phyloP scores from a whole-genome alignment of 495 filamentous ascomycete genomes.

The Daldinia decipiens region DNA sequence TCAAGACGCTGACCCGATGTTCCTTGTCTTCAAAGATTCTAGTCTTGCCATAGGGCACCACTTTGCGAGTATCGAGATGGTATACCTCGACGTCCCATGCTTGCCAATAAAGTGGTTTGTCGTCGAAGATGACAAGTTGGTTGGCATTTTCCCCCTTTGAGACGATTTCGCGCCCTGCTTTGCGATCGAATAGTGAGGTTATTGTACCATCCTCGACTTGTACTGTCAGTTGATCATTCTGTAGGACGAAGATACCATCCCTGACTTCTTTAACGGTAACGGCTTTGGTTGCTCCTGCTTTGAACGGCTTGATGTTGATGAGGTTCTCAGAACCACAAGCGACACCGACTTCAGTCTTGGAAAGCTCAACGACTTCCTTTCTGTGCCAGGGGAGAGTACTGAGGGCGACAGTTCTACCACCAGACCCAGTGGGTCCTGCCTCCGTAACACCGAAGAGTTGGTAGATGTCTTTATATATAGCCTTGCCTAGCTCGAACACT shows the following conservation, averaged over 20 bases:
- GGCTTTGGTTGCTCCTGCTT: conserved; percentile 53
- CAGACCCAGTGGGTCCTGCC: conserved; percentile 45
- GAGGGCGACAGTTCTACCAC: conserved; percentile 63
- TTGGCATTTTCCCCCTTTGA: conserved; percentile 83
- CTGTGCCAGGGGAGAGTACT: conserved; percentile 90
- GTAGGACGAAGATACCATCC: conserved; percentile 77
- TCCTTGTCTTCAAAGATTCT: conserved; percentile 75
- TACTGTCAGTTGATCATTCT: conserved; percentile 78
- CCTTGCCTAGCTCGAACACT: conserved; percentile 80
- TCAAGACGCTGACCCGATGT: conserved; percentile 80
- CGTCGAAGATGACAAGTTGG: conserved; percentile 94
- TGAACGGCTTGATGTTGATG: conserved; percentile 61
- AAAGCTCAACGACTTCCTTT: conserved; percentile 73
- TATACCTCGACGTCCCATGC: conserved; percentile 99
- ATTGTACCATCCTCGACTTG: conserved; percentile 78
- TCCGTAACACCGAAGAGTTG: conserved; percentile 69
- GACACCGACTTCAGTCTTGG: conserved; percentile 56
- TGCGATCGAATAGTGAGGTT: conserved; percentile 80
- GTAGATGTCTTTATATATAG: conserved; percentile 74
- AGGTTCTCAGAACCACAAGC: conserved; percentile 61
- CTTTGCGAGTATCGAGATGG: conserved; percentile 86
- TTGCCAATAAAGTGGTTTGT: conserved; percentile 98
- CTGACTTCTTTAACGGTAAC: conserved; percentile 73
- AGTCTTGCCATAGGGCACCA: conserved; percentile 72
- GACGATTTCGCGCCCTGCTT: conserved; percentile 77